Conservation (phyloP, 495 filamentous ascomycete species). For the Aspergillus cavernicola region DNA sequence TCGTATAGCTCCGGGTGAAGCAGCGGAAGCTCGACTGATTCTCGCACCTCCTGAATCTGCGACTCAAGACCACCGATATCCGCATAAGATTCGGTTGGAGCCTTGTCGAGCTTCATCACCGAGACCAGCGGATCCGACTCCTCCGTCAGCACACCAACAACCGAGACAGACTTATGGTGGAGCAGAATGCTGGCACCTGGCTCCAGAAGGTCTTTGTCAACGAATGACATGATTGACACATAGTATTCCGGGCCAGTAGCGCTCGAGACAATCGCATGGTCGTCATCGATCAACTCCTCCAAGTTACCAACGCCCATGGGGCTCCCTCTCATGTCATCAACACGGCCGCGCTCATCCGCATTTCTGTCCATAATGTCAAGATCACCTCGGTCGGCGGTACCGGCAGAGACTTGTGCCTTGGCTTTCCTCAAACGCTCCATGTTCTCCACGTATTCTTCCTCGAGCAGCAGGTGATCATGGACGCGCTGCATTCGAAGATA, state of each 20-base stretch:
- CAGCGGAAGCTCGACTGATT: constrained; percentile 93
- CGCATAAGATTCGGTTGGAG: constrained; percentile 95
- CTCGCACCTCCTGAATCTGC: constrained; percentile 96
- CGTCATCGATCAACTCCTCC: constrained; percentile 99
- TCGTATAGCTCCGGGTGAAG: constrained; percentile 98
- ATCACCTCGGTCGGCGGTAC: constrained; percentile 44
- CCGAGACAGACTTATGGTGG: constrained; percentile 96
- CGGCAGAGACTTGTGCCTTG: constrained; percentile 72
- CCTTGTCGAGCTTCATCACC: constrained; percentile 99
- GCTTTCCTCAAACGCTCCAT: constrained; percentile 91
- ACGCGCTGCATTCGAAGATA: constrained; percentile 97
- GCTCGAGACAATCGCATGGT: constrained; percentile 97
- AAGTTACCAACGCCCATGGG: constrained; percentile 98
- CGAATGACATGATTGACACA: constrained; percentile 99
- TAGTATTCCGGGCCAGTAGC: constrained; percentile 99
- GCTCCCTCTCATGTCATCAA: constrained; percentile 97
- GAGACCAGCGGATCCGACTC: constrained; percentile 94
- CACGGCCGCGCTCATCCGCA: constrained; percentile 91
- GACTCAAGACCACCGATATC: constrained; percentile 95
- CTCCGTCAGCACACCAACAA: constrained; percentile 95
- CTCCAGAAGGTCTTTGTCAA: constrained; percentile 97
- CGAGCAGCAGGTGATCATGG: constrained; percentile 93
- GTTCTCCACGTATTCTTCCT: constrained; percentile 99
- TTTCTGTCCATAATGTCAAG: constrained; percentile 60
- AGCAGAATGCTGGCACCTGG: constrained; percentile 93